Conservation (phyloP, 2,329 filamentous ascomycete species). For the Pyrenochaeta sp. region DNA sequence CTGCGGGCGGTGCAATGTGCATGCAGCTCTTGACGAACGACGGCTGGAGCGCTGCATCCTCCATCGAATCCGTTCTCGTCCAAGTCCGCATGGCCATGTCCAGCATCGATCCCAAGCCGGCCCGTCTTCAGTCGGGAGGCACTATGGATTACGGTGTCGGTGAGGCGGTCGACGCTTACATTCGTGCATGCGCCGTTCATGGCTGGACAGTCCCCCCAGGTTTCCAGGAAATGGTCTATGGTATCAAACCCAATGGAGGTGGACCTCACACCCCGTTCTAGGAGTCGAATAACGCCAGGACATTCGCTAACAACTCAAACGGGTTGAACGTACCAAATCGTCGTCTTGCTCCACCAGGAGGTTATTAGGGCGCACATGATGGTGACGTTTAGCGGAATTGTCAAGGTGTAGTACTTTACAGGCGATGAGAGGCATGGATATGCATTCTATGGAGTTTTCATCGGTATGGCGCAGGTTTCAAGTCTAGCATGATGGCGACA, state of each 20-base stretch:
- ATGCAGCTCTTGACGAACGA: constrained; percentile 83
- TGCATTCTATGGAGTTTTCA: too few species aligned
- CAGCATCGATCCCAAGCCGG: constrained; percentile 72
- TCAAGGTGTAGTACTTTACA: too few species aligned
- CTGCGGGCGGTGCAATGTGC: constrained; percentile 80
- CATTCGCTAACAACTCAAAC: too few species aligned
- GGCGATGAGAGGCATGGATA: too few species aligned
- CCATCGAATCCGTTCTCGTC: constrained; percentile 79
- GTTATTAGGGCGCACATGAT: too few species aligned
- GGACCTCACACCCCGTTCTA: too few species aligned
- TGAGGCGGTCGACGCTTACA: constrained; percentile 78
- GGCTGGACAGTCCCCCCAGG: constrained; percentile 76
- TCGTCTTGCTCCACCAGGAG: too few species aligned
- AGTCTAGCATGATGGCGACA: too few species aligned
- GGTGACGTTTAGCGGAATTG: too few species aligned
- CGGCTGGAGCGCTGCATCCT: constrained; percentile 78
- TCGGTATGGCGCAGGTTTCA: too few species aligned
- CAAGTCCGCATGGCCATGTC: constrained; percentile 81
- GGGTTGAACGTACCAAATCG: constrained; percentile 70
- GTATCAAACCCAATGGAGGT: constrained; percentile 19
- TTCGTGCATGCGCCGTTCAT: constrained; percentile 71
- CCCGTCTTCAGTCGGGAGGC: constrained; percentile 63
- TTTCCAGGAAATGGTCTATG: constrained; percentile 59
- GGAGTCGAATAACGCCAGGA: too few species aligned
- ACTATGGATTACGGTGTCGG: constrained; percentile 66